Conservation (phyloP, 495 filamentous ascomycete genomes). For the Geopyxis carbonaria region DNA sequence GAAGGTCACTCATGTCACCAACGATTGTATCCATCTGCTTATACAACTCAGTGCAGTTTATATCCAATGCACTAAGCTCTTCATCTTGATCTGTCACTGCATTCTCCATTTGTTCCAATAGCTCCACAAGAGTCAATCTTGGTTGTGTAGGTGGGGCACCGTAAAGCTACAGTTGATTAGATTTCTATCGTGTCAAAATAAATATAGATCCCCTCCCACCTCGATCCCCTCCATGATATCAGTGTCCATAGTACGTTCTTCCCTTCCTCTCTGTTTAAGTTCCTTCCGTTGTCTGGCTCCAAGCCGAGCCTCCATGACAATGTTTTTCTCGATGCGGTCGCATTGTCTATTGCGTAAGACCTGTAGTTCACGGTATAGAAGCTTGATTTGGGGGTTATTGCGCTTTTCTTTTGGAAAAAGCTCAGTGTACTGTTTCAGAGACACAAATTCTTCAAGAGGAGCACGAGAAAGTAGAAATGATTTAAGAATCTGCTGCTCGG, state of each 20-base stretch:
- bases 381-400: constrained; percentile 50
- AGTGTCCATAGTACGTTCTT: constrained; percentile 36
- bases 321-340: constrained; percentile 48
- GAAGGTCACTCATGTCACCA: constrained; percentile 61
- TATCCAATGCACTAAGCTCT: constrained; percentile 45
- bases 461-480: constrained; percentile 65
- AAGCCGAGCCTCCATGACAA: constrained; percentile 46
- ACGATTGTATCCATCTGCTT: constrained; percentile 44
- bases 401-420: constrained; percentile 57
- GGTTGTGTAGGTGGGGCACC: constrained; percentile 34
- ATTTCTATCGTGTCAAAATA: too few relatives aligned
- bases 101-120: constrained; percentile 49
- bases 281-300: constrained; percentile 47
- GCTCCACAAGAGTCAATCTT: constrained; percentile 45
- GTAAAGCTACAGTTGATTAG: constrained; percentile 41
- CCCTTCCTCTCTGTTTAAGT: constrained; percentile 38
- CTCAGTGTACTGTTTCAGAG: constrained; percentile 54
- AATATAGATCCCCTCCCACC: constrained; percentile 31
- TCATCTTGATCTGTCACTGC: constrained; percentile 48
- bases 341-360: constrained; percentile 49
- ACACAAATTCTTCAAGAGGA: constrained; percentile 51
- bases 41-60: constrained; percentile 44
- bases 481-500: constrained; percentile 50
- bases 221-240: constrained; percentile 55
- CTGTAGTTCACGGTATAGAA: constrained; percentile 66